Base-by-base conservation (phyloP, 495 filamentous ascomycete genomes). In the Penicillium herquei region DNA sequence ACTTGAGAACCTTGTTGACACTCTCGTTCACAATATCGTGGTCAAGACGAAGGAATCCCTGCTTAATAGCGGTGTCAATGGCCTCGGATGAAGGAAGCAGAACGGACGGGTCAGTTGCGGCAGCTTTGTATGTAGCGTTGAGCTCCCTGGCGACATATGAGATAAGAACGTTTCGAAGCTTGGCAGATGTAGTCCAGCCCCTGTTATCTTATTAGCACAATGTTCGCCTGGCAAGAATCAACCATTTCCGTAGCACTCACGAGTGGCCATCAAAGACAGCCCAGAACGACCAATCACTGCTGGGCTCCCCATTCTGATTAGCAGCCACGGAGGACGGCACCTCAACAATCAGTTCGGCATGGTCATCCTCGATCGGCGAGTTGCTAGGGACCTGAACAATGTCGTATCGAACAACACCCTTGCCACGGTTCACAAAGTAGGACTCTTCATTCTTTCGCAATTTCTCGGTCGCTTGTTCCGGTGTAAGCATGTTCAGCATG, bases 241-340 rank as follows among this genome's bases (percentile, higher is more conserved):
- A 6, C 4, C 21, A 26, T 26, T 26, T 26, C 21, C 2, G 37
- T 6, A 30, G 3, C 16, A 81, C 82, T 68, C 72, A 92, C 91
- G 89, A 88, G 71, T 98, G 94, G 1, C 94, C 94, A 68, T 99
- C 94, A 72, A 96, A 99, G 11, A 99, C 92, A 39, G 91, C 93
- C 95, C 95, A 99, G 69, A 99, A 99, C 91, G 97, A 98, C 94
- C 94, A 99, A 66, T 99, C 94, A 55, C 82, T 91, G 42, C 74
- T 84, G n/a, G 76, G 49, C 6, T 75, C 70, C 33, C 80, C 81
- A 57, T 79, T 76, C 33, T 74, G 68, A 31, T 77, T 70, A 10
- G 77, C 75, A 17, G 81, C 77, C 37, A 82, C 75, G 49, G 70
- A 76, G 26, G 81, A 71, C 3, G 89, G 86, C 11, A 96, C 81